Conservation (phyloP, 495 filamentous ascomycete species). For the Podospora anserina region DNA sequence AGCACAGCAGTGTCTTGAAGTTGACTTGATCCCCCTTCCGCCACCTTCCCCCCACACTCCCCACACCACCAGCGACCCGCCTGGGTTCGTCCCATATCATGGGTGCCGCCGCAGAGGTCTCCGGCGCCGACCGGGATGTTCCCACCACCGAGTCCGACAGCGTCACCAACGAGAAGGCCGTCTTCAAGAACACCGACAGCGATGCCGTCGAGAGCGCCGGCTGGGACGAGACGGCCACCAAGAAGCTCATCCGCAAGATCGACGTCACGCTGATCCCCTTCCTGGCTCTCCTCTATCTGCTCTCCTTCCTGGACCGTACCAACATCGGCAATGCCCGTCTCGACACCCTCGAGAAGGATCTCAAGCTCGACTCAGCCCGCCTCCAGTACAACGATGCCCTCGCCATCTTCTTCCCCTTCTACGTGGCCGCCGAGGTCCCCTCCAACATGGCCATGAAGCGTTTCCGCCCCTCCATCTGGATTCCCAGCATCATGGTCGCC, state of each 20-base stretch:
- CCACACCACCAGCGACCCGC: background rate
- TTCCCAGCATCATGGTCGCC: constrained; percentile 54
- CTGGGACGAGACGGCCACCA: constrained; percentile 33
- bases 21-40: background rate
- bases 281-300: constrained; percentile 52
- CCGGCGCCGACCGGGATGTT: constrained; percentile 20
- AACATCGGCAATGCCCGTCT: constrained; percentile 83
- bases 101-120: constrained; percentile 29
- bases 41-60: background rate
- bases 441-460: constrained; percentile 68
- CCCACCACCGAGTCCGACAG: constrained; percentile 32
- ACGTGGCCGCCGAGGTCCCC: constrained; percentile 71
- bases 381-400: constrained; percentile 69
- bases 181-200: constrained; percentile 16
- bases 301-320: constrained; percentile 74
- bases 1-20: constrained; percentile 4
- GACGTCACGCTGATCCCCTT: constrained; percentile 53
- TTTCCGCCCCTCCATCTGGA: constrained; percentile 60
- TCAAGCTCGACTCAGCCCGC: constrained; percentile 52
- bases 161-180: constrained; percentile 31
- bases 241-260: constrained; percentile 49
- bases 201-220: constrained; percentile 26
- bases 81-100: constrained; percentile 9
- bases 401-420: constrained; percentile 82
- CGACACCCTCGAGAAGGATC: constrained; percentile 58